Conservation (phyloP, 371 early-diverging fungal species). For the Actinomucor elegans region DNA sequence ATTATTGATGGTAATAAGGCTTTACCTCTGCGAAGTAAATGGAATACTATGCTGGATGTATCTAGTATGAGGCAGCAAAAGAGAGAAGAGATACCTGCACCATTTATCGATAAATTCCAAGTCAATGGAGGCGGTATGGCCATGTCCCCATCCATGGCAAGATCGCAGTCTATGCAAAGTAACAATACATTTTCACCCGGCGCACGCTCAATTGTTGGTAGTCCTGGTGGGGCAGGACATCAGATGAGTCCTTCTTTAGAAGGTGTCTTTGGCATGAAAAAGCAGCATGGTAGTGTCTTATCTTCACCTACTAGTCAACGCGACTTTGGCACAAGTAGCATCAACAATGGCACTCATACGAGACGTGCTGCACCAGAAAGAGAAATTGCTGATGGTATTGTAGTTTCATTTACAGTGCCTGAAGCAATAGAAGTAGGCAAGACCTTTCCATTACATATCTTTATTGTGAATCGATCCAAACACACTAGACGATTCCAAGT, state of each 20-base stretch:
- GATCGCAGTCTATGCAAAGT: slow-evolving; percentile 11
- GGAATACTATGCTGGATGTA: slow-evolving; percentile 70
- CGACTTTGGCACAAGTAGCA: background rate
- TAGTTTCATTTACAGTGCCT: slow-evolving; percentile 64
- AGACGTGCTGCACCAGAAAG: slow-evolving; percentile 32
- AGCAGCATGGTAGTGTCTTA: background rate
- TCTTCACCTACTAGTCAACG: background rate
- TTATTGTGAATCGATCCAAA: slow-evolving; percentile 74
- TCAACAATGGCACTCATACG: too few species aligned
- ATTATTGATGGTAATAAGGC: slow-evolving; percentile 52
- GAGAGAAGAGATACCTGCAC: slow-evolving; percentile 35
- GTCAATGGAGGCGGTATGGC: too few species aligned
- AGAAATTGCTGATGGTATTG: slow-evolving; percentile 58
- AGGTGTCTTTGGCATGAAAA: slow-evolving; percentile 29
- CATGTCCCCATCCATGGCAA: slow-evolving; percentile 6
- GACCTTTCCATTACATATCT: slow-evolving; percentile 70
- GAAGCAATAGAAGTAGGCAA: slow-evolving; percentile 50
- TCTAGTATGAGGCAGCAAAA: slow-evolving; percentile 52
- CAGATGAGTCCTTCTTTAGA: slow-evolving; percentile 18
- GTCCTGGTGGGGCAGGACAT: slow-evolving; percentile 27
- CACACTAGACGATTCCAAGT: slow-evolving; percentile 64
- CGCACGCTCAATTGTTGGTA: slow-evolving; percentile 38
- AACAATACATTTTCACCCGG: slow-evolving; percentile 30
- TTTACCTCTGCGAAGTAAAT: slow-evolving; percentile 59
- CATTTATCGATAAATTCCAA: too few species aligned